Evolutionary conservation across 805 yeast genomes (phyloP).

Genomic region (Saccharomycopsis fibuligera): DNA sequence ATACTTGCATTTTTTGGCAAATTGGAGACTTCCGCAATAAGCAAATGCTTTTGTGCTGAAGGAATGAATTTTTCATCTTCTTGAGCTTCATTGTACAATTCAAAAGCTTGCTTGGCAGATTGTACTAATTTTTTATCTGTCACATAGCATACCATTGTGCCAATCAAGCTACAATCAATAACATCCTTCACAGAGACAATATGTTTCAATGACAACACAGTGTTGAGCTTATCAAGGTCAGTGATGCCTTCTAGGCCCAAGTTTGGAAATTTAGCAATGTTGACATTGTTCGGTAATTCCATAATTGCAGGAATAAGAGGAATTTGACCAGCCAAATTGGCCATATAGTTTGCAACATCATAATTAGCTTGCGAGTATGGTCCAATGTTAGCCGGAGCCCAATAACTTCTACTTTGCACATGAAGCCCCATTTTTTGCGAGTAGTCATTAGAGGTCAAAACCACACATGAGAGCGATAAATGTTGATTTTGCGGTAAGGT

Average conservation of each 20-base stretch:
- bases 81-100: neutral
- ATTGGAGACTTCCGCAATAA: conserved; percentile 47
- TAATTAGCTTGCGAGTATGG: conserved; percentile 86
- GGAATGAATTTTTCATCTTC: neutral
- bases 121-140: conserved; percentile 29
- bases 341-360: conserved; percentile 43
- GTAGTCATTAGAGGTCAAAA: conserved; percentile 26
- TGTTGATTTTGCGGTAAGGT: conserved; percentile 32
- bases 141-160: conserved; percentile 51
- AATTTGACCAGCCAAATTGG: conserved; percentile 82
- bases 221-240: conserved; percentile 29
- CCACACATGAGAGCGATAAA: conserved; percentile 58
- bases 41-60: conserved; percentile 27
- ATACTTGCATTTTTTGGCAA: conserved; percentile 60
- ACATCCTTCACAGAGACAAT: conserved; percentile 55
- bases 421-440: conserved; percentile 63
- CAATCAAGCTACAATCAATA: conserved; percentile 39
- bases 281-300: conserved; percentile 33
- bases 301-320: conserved; percentile 72
- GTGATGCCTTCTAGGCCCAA: too few relatives aligned
- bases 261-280: conserved; percentile 1
- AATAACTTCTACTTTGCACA: conserved; percentile 86
- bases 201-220: conserved; percentile 67
- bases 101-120: conserved; percentile 2
- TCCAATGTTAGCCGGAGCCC: conserved; percentile 99